These are phyloP conservation scores for Apocynum venetum DNA, from an alignment of 257 asterid genomes.

Conservation along the genomic window DNA sequence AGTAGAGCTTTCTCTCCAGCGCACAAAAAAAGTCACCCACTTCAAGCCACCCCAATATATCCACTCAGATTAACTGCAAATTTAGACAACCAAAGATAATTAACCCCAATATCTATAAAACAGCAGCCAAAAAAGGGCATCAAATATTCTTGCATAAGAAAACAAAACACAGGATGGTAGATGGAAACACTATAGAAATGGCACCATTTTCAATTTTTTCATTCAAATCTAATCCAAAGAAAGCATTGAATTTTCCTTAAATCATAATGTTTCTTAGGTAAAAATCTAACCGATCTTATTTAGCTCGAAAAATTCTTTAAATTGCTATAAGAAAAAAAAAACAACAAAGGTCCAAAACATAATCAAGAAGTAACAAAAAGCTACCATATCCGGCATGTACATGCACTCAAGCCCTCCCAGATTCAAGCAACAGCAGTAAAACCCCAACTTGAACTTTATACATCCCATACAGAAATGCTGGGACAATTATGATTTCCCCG, in stretches of 20 bases:
- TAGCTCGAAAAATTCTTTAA: not conserved
- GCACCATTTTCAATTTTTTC: not conserved
- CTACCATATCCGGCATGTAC: not conserved
- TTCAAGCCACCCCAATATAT: conserved; percentile 9
- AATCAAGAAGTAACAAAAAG: not conserved
- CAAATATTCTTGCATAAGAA: not conserved
- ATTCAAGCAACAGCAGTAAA: not conserved
- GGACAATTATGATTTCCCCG: not conserved
- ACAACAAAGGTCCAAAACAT: too few relatives aligned
- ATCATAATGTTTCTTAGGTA: not conserved
- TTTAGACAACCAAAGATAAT: not conserved
- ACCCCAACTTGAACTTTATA: not conserved
- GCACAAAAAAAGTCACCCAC: conserved; percentile 18
- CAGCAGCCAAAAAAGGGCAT: not conserved
- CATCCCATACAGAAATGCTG: not conserved
- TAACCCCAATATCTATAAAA: not conserved
- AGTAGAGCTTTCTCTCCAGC: conserved; percentile 9
- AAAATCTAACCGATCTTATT: conserved; percentile 1
- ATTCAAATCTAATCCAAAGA: not conserved
- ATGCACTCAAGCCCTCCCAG: conserved; percentile 1
- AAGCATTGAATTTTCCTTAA: conserved; percentile 2
- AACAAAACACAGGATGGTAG: not conserved
- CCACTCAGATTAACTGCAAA: conserved; percentile 11
- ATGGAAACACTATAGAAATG: not conserved
- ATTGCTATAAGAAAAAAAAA: not conserved